A percentile compares a stretch with the other conserved stretches of the same genome.
Conservation (phyloP, 257 asterid species). For the Petunia axillaris region DNA sequence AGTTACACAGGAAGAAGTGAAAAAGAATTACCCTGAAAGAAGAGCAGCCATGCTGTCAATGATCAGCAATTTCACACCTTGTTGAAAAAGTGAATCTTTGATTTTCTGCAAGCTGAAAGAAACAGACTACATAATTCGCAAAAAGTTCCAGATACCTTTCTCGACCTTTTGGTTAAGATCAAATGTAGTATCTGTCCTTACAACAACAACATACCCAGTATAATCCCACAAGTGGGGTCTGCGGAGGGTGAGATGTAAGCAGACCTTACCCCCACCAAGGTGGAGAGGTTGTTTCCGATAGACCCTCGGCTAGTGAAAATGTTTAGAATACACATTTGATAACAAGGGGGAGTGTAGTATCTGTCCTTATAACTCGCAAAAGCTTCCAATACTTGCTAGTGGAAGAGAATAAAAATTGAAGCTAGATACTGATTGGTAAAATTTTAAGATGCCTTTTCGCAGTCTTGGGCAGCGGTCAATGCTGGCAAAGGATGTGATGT, state of each 20-base stretch:
- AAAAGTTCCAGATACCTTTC: background rate
- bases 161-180: no score
- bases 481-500: background rate
- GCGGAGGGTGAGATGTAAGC: no score
- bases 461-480: background rate
- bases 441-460: background rate
- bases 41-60: conserved; percentile 93
- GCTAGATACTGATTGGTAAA: background rate
- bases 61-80: conserved; percentile 67
- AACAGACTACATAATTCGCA: background rate
- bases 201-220: no score
- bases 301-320: no score
- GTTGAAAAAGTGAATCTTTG: conserved; percentile 64
- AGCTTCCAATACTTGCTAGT: background rate
- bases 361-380: background rate
- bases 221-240: no score
- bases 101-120: conserved; percentile 73
- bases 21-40: conserved; percentile 60
- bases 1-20: conserved; percentile 24
- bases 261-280: no score
- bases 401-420: background rate
- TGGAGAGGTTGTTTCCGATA: no score
- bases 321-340: no score
- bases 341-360: no score
- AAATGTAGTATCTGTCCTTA: no score